These are phyloP conservation scores for Gossypium anomalum DNA, from an alignment of 345 rosid genomes.

Conservation along the genomic window DNA sequence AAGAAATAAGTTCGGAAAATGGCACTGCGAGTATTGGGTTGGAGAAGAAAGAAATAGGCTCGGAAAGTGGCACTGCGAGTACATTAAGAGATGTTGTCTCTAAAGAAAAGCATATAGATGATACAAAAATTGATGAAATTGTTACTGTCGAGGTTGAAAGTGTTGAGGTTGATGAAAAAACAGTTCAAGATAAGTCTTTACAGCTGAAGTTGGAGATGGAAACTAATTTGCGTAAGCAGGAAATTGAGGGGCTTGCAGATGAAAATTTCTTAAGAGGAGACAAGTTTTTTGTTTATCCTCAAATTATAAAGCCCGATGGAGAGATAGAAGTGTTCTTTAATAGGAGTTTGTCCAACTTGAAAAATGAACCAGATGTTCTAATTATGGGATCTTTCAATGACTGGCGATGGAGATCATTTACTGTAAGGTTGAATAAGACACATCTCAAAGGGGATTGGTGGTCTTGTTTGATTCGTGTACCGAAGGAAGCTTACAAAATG, in stretches of 20 bases:
- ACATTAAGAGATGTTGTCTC: constrained; percentile 13
- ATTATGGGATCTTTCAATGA: constrained; percentile 91
- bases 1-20: constrained; percentile 20
- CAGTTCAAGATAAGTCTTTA: constrained; percentile 28
- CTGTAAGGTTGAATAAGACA: constrained; percentile 57
- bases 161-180: constrained; percentile 18
- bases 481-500: constrained; percentile 83
- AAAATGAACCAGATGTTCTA: constrained; percentile 54
- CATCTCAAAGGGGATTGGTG: constrained; percentile 74
- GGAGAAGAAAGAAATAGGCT: constrained; percentile 18
- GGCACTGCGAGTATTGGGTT: neutral
- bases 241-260: constrained; percentile 56
- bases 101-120: constrained; percentile 17
- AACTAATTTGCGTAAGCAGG: constrained; percentile 43
- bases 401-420: constrained; percentile 88
- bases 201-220: constrained; percentile 37
- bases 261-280: constrained; percentile 41
- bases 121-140: constrained; percentile 9
- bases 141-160: neutral
- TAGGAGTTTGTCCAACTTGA: constrained; percentile 53
- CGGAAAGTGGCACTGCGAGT: constrained; percentile 17
- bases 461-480: constrained; percentile 74
- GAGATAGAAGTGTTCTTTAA: constrained; percentile 75
- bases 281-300: constrained; percentile 70
- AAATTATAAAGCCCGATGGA: constrained; percentile 46